phyloP scores from a whole-genome alignment of 306 rosid species.

The Boehmeria nivea region DNA sequence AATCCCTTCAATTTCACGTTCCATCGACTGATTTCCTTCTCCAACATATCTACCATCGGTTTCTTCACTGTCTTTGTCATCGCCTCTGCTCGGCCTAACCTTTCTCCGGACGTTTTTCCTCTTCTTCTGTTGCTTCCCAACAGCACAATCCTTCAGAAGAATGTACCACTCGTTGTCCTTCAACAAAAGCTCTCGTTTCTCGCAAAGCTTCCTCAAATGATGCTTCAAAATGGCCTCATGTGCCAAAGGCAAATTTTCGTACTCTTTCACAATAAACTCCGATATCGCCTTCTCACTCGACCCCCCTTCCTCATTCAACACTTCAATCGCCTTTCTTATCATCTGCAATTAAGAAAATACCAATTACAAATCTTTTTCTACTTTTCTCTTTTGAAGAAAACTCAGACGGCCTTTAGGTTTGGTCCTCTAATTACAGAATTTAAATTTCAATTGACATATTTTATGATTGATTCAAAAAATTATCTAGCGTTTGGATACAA shows the following conservation, averaged over 20 bases:
- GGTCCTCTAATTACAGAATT: too few species aligned
- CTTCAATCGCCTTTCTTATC: conserved; percentile 31
- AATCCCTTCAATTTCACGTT: not conserved
- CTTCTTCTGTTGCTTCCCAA: not conserved
- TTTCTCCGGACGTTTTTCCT: conserved; percentile 9
- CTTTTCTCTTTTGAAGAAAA: too few species aligned
- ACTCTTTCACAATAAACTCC: conserved; percentile 22
- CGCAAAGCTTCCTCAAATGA: conserved; percentile 36
- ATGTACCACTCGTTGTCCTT: conserved; percentile 18
- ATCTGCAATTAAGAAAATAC: conserved; percentile 14
- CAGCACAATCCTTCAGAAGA: conserved; percentile 11
- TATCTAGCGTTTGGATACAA: too few species aligned
- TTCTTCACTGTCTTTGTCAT: not conserved
- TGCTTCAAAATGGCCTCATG: conserved; percentile 22
- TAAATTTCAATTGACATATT: too few species aligned
- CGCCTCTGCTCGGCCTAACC: not conserved
- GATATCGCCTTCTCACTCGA: conserved; percentile 21
- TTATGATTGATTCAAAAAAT: too few species aligned
- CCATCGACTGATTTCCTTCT: not conserved
- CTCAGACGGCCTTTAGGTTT: too few species aligned
- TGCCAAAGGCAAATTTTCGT: conserved; percentile 25
- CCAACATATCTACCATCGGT: conserved; percentile 10
- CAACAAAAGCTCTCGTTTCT: conserved; percentile 24
- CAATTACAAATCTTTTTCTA: not conserved
- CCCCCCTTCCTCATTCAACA: conserved; percentile 27